These are phyloP conservation scores for Eucalyptus urophylla DNA, from an alignment of 345 rosid species.

Conservation along the genomic window DNA sequence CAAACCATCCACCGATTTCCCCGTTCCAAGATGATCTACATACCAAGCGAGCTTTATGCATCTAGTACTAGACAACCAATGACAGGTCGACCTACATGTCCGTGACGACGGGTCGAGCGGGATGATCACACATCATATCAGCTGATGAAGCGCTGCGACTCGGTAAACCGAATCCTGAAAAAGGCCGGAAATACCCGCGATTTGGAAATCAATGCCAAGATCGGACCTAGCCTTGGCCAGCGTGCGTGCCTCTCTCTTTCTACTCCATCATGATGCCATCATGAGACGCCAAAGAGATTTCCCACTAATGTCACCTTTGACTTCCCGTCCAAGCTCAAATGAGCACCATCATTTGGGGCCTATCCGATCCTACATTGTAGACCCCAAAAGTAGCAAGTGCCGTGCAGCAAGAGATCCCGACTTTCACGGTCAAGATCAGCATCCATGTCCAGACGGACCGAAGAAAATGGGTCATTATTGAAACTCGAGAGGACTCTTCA, in stretches of 20 bases:
- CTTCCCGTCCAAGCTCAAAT: not conserved
- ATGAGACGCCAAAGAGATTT: not conserved
- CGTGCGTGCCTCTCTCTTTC: not conserved
- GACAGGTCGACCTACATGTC: not conserved
- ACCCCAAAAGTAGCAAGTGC: not conserved
- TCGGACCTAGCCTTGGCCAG: not conserved
- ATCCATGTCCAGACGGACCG: not conserved
- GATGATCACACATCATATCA: not conserved
- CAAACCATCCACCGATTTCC: not conserved
- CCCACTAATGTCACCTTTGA: not conserved
- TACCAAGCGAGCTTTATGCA: not conserved
- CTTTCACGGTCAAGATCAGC: not conserved
- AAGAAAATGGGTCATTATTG: not conserved
- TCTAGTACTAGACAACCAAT: not conserved
- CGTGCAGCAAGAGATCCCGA: not conserved
- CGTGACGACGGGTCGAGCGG: not conserved
- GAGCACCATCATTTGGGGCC: not conserved
- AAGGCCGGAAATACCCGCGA: not conserved
- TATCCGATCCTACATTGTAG: not conserved
- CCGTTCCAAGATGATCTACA: not conserved
- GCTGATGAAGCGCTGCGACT: not conserved
- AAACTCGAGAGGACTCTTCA: not conserved
- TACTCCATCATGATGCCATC: not conserved
- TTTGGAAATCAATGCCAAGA: not conserved
- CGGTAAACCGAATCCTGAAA: not conserved